Percentiles rank a stretch among this genome's conserved stretches.
Conservation (phyloP, 306 rosid species). For the Lathyrus oleraceus region DNA sequence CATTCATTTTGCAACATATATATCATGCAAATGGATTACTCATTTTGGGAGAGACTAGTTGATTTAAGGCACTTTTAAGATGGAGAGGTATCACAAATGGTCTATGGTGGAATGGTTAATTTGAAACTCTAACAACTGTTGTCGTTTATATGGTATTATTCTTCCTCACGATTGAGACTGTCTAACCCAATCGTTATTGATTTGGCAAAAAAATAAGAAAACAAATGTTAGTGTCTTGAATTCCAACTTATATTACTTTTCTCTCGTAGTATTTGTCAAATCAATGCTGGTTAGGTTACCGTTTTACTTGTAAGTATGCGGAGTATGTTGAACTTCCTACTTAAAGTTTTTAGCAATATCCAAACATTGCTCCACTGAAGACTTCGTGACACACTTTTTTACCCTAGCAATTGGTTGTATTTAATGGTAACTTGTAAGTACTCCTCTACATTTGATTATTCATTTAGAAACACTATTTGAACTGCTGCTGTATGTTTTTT, state of each 20-base stretch:
- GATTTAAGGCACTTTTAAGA: neutral
- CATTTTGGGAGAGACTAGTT: neutral
- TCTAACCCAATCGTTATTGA: neutral
- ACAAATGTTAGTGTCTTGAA: neutral
- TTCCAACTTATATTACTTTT: neutral
- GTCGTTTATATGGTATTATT: neutral
- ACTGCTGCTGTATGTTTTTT: slow-evolving; percentile 8
- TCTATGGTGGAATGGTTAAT: neutral
- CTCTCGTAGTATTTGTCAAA: neutral
- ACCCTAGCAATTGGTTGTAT: neutral
- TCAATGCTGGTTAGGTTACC: neutral
- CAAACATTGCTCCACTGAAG: neutral
- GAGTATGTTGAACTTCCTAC: neutral
- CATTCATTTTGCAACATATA: neutral
- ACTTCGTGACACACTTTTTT: neutral
- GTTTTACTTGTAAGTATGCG: neutral
- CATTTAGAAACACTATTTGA: neutral
- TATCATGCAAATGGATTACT: neutral
- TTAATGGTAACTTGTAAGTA: neutral
- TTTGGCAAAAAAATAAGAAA: neutral
- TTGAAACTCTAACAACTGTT: neutral
- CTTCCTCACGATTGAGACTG: neutral
- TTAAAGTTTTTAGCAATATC: neutral
- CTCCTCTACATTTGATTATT: neutral
- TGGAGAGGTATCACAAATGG: neutral